These are phyloP conservation scores for Pichia gijzeniarum DNA, from an alignment of 805 yeast species.

Conservation along the genomic window DNA sequence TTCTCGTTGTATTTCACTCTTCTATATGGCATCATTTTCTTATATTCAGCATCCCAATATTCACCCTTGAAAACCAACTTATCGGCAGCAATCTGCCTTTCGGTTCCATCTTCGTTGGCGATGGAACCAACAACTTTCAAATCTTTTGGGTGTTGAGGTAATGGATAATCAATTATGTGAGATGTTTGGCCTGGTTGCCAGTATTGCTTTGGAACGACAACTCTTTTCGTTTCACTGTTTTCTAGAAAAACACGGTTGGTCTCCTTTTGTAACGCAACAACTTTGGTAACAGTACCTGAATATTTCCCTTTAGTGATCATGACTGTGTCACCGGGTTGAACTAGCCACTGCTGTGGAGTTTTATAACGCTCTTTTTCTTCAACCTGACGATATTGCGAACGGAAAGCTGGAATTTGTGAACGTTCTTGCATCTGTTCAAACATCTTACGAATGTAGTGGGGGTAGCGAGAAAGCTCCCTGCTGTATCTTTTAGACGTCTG, in stretches of 20 bases:
- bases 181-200: slow-evolving; percentile 70
- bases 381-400: slow-evolving; percentile 24
- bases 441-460: slow-evolving; percentile 23
- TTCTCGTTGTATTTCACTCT: slow-evolving; percentile 63
- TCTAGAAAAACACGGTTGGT: slow-evolving; percentile 63
- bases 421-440: slow-evolving; percentile 25
- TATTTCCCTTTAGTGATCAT: slow-evolving; percentile 62
- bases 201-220: slow-evolving; percentile 62
- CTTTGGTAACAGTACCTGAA: slow-evolving; percentile 68
- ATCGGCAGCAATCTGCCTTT: slow-evolving; percentile 73
- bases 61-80: slow-evolving; percentile 59
- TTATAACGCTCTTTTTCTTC: slow-evolving; percentile 31
- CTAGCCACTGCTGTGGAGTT: slow-evolving; percentile 50
- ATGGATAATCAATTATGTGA: slow-evolving; percentile 67
- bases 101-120: slow-evolving; percentile 55
- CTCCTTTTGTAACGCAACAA: slow-evolving; percentile 51
- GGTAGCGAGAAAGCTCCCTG: slow-evolving; percentile 26
- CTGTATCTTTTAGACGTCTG: slow-evolving; percentile 26
- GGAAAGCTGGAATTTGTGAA: slow-evolving; percentile 29
- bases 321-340: slow-evolving; percentile 71
- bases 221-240: slow-evolving; percentile 55
- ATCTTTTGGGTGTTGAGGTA: slow-evolving; percentile 49
- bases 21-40: slow-evolving; percentile 70
- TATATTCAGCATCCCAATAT: slow-evolving; percentile 70
- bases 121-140: slow-evolving; percentile 76